Base-by-base conservation (phyloP, 2,329 filamentous ascomycete species). In the Ustulina deusta region DNA sequence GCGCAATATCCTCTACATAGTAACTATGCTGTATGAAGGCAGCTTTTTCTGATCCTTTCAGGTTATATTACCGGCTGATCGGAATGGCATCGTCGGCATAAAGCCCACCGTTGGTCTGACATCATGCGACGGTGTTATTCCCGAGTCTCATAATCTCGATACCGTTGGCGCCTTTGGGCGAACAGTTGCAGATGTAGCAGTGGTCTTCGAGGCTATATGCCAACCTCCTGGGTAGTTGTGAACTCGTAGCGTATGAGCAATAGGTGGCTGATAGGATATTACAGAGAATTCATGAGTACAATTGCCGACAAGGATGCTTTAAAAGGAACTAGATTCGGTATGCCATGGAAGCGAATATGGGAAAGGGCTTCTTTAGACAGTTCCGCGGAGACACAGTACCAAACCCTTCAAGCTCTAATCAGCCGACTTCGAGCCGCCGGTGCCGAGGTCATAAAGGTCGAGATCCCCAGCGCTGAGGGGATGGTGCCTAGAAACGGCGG, bases 71-170 rank as follows among this genome's bases (percentile, higher is more conserved):
- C 92, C 92, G 0, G 90, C 91, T 0, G 86, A 90, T 76, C 82
- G 90, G 4, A 92, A 91, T 74, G 85, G 83, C 1, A 76, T 94
- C 1, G 90, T 93, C 1, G 91, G 91, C 2, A 86, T 94, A 77
- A 94, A 93, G 79, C 91, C 91, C 1, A 93, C 91, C 1, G 89
- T 93, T 6, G 91, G 91, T 0, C 78, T 93, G 58, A 93, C 90
- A 0, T 92, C 90, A 9, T 82, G 70, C 61, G 49, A 69, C 29
- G 67, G 66, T 20, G 85, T 90, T 32, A 84, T 94, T 38, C 92
- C 91, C 0, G 90, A 91, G 74, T 87, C 84, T 11, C 81, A 86
- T 63, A 87, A 91, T 73, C 89, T 91, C 73, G 92, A 94, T 73
- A 89, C 87, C 0, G 86, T 93, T 0, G 92, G 91, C 1, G 82